Conservation (phyloP, 1,284 basidiomycete species). For the Tylopilus orsonianus region DNA sequence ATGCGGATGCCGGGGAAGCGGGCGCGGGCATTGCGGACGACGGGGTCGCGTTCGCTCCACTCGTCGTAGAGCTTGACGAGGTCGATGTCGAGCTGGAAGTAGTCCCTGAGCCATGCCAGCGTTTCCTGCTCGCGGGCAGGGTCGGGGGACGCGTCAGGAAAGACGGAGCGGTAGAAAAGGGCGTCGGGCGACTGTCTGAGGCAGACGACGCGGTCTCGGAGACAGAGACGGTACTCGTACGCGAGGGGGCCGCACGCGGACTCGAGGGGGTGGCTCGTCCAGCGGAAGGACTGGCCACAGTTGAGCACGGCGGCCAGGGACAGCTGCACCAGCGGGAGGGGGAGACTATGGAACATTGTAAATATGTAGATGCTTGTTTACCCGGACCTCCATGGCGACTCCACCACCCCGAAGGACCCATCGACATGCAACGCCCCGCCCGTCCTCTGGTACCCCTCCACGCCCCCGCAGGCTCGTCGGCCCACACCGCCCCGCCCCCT, state of each 20-base stretch:
- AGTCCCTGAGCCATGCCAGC: conserved; percentile 76
- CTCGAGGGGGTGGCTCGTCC: conserved; percentile 52
- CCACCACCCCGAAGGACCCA: conserved; percentile 48
- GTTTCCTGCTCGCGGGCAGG: conserved; percentile 59
- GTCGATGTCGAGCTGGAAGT: conserved; percentile 87
- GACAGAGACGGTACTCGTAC: conserved; percentile 72
- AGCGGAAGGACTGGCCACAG: conserved; percentile 82
- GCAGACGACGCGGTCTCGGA: conserved; percentile 80
- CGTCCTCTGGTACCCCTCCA: conserved; percentile 39
- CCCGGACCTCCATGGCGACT: conserved; percentile 33
- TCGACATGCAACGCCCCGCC: conserved; percentile 37
- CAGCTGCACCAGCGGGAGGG: conserved; percentile 62
- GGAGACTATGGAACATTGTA: conserved; percentile 56
- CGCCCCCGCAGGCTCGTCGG: conserved; percentile 28
- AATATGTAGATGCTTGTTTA: conserved; percentile 8
- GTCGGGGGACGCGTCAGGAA: conserved; percentile 43
- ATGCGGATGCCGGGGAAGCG: conserved; percentile 73
- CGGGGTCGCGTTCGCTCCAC: conserved; percentile 76
- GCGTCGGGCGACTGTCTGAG: conserved; percentile 70
- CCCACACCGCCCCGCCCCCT: conserved; percentile 23
- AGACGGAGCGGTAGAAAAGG: conserved; percentile 74
- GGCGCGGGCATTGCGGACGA: conserved; percentile 66
- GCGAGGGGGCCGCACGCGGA: conserved; percentile 32
- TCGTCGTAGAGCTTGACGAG: conserved; percentile 73
- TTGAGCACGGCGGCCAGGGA: conserved; percentile 71